Evolutionary conservation across 2,329 filamentous ascomycete species (phyloP), one percentile per base, ranked within the genome.

Genomic region (Neopestalotiopsis clavispora): DNA sequence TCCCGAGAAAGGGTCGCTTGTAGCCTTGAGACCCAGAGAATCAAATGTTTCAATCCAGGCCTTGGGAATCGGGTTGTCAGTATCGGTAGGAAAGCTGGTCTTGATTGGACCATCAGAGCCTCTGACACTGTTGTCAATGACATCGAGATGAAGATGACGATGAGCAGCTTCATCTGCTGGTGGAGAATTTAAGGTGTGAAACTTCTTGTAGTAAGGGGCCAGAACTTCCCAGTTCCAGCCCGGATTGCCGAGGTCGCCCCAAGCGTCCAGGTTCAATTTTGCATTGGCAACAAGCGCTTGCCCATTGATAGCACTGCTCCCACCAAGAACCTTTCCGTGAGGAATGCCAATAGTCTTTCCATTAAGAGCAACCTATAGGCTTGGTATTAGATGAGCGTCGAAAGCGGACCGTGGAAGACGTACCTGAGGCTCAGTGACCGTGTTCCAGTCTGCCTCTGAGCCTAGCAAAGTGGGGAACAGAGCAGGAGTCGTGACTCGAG

Each of bases 201-300:
- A 58, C 28, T 58, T 30, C 28, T 58, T 58, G 45, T 70, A 49
- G n/a, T 71, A 72, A 40, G 69, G 32, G 12, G 66, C 60, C 56
- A 74, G 69, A 66, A 30, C 67, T 17, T 56, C 14, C 70, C 71
- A 74, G 2, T 68, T 68, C 71, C 72, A 74, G 12, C 72, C 71
- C 0, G 69, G 69, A 42, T 73, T 74, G 13, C 72, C 70, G 2
- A 74, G 66, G 2, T 10, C 65, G 14, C 49, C 65, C 71, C 72
- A 73, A 4, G 67, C 71, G n/a, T 73, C 64, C 30, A 71, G n/a
- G 20, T 66, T 52, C 6, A 65, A 32, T 23, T 70, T 68, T 6
- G 71, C 65, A 3, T 30, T 69, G 9, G 68, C 28, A 23, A 38
- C 42, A 34, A 74, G 71, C 1, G 64, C n/a, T 12, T 69, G 61